Conservation (phyloP, 768 basidiomycete genomes). For the Mycena amicta region DNA sequence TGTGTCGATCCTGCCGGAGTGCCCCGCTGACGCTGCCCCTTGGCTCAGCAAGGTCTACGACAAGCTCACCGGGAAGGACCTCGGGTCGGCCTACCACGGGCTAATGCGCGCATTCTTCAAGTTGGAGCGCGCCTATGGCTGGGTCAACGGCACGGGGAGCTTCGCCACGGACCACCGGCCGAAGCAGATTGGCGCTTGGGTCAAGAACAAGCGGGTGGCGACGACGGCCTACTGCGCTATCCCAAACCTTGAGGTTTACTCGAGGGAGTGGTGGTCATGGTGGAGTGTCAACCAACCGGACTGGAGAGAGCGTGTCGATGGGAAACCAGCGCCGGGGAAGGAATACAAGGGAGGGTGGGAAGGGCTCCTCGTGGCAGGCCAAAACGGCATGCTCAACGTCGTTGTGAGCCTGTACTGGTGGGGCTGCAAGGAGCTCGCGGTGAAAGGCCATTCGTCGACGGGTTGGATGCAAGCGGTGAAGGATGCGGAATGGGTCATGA, state of each 20-base stretch:
- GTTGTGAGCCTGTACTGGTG: slow-evolving; percentile 1
- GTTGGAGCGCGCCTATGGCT: neutral
- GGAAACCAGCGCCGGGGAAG: neutral
- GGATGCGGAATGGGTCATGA: neutral
- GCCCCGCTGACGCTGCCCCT: neutral
- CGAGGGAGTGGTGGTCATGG: neutral
- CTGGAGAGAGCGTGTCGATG: slow-evolving; percentile 7
- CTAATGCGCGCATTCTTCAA: neutral
- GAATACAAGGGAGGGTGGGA: slow-evolving; percentile 1
- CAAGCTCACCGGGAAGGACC: neutral
- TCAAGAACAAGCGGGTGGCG: slow-evolving; percentile 11
- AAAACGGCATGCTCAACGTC: neutral
- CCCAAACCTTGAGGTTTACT: neutral
- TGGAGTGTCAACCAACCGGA: slow-evolving; percentile 14
- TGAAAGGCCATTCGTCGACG: neutral
- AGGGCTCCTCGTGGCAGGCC: neutral
- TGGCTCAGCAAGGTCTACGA: neutral
- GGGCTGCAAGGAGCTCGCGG: neutral
- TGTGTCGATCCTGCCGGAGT: neutral
- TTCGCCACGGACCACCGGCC: neutral
- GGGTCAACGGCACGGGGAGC: neutral
- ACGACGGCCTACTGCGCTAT: neutral
- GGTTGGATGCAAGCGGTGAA: neutral
- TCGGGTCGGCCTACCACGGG: neutral
- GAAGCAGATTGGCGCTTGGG: slow-evolving; percentile 1